Evolutionary conservation across 306 rosid genomes (phyloP).

Genomic region (Albizia julibrissin): DNA sequence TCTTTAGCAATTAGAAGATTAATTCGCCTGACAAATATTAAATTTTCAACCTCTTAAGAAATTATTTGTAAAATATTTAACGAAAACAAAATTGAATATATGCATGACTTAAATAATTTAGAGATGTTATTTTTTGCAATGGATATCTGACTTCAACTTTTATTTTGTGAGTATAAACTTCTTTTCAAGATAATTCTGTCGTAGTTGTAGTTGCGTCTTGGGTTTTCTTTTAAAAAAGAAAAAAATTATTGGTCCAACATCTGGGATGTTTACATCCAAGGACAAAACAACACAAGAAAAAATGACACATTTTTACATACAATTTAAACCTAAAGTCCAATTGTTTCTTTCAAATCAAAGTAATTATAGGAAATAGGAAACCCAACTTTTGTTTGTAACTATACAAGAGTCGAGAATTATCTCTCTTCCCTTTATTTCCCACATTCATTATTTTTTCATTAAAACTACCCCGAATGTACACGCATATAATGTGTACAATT

Average conservation of each 20-base stretch:
- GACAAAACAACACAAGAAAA: constrained; percentile 5
- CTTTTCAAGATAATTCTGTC: neutral
- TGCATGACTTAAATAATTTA: neutral
- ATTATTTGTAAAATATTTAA: neutral
- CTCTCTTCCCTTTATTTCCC: neutral
- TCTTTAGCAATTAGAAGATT: neutral
- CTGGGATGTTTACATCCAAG: neutral
- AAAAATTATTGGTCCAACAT: neutral
- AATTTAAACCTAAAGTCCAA: neutral
- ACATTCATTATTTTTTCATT: no score
- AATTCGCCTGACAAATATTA: neutral
- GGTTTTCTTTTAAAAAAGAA: no score
- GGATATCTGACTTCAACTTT: neutral
- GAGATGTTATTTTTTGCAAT: neutral
- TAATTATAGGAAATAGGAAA: constrained; percentile 20
- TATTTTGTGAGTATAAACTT: neutral
- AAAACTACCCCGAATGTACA: no score
- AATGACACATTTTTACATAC: constrained; percentile 34
- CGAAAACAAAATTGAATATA: no score
- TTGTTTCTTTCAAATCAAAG: constrained; percentile 28
- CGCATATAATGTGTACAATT: no score
- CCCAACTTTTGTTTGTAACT: no score
- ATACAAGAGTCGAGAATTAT: no score
- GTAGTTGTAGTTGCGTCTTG: neutral
- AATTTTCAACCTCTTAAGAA: neutral